phyloP scores from a whole-genome alignment of 306 rosid genomes.

The Phaseolus lunatus region DNA sequence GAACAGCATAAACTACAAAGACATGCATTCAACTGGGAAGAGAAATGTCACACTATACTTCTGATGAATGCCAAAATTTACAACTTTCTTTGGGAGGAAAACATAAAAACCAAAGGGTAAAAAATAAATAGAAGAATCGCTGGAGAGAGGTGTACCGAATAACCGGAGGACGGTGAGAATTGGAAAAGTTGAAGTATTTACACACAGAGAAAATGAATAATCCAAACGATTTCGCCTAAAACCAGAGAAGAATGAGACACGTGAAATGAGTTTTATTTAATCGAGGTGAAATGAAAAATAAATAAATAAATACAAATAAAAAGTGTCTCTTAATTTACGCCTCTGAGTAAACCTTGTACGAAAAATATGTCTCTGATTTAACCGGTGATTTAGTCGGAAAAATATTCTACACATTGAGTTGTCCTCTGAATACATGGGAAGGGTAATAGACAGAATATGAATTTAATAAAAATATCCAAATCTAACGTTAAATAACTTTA shows the following conservation, averaged over 20 bases:
- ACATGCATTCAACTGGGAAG: conserved; percentile 36
- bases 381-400: neutral
- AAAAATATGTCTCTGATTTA: neutral
- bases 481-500: too few species aligned
- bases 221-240: conserved; percentile 38
- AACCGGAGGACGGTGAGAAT: conserved; percentile 32
- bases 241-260: conserved; percentile 37
- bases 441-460: neutral
- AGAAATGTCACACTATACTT: conserved; percentile 27
- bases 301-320: neutral
- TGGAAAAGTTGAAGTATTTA: conserved; percentile 46
- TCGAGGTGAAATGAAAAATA: neutral
- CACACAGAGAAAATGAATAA: conserved; percentile 42
- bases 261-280: conserved; percentile 36
- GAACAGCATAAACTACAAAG: conserved; percentile 16
- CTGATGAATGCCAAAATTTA: conserved; percentile 23
- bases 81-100: conserved; percentile 20
- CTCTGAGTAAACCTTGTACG: neutral
- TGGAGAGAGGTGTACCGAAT: conserved; percentile 53
- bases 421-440: neutral
- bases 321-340: conserved; percentile 22
- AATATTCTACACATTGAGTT: neutral
- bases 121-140: conserved; percentile 5
- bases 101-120: neutral
- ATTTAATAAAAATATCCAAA: neutral